A percentile compares a stretch with the other conserved stretches of the same genome.
These are phyloP conservation scores for Aspergillus steynii DNA, from an alignment of 495 filamentous ascomycete genomes.

Conservation along the genomic window DNA sequence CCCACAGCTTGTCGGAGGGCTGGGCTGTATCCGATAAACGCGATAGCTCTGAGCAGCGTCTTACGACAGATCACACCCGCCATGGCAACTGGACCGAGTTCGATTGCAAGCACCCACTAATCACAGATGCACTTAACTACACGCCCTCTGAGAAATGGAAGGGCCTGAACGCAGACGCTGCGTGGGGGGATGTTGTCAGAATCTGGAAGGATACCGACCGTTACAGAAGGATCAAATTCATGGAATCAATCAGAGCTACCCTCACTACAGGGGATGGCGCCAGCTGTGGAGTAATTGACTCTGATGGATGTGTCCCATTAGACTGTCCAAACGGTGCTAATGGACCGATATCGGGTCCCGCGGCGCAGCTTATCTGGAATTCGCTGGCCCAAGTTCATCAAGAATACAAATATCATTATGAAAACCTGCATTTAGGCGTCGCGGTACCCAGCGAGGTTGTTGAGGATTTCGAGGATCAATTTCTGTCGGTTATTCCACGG, in stretches of 20 bases:
- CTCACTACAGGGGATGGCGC: conserved; percentile 1
- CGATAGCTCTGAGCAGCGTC: too few species aligned
- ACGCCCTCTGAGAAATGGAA: conserved; percentile 20
- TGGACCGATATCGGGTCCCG: conserved; percentile 20
- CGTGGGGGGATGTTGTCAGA: conserved; percentile 20
- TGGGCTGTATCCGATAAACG: too few species aligned
- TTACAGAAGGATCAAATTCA: not conserved
- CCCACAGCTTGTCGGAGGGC: too few species aligned
- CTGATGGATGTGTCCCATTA: not conserved
- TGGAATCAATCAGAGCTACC: not conserved
- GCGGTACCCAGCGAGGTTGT: not conserved
- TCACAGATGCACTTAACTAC: conserved; percentile 2
- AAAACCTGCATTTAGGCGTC: conserved; percentile 2
- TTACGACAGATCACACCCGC: conserved; percentile 3
- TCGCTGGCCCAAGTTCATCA: conserved; percentile 28
- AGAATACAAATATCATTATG: conserved; percentile 16
- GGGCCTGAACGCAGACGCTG: conserved; percentile 19
- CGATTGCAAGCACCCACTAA: conserved; percentile 13
- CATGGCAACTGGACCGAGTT: conserved; percentile 27
- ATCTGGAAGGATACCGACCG: conserved; percentile 12
- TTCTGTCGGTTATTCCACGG: conserved; percentile 29
- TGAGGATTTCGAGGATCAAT: conserved; percentile 27
- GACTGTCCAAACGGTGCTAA: conserved; percentile 6
- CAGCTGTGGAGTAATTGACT: too few species aligned
- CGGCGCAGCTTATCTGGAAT: conserved; percentile 30